Base-by-base conservation (phyloP, 2,329 filamentous ascomycete species). In the Botrytis tulipae region DNA sequence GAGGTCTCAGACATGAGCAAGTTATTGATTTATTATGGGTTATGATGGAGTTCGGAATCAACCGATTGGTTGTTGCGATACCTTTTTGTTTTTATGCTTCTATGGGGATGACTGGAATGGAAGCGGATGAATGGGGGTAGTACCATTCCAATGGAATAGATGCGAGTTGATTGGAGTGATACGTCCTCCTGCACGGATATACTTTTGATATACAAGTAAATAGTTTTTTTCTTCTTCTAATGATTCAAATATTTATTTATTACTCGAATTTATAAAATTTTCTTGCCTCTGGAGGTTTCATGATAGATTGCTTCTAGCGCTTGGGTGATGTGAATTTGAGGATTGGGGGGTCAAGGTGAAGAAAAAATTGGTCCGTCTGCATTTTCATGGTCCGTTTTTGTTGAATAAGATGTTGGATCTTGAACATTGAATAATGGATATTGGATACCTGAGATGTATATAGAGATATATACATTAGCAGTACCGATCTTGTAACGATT, bases 51-150 rank as follows among this genome's bases (percentile, higher is more conserved):
- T 68, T 57, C 14, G 48, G 48, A 29, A 54, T 40, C 25, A 54
- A 22, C 46, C 25, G 16, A 37, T 57, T 29, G 65, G 46, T 54
- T 68, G 35, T 57, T 54, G 35, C 65, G 65, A 68, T 68, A 68
- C 65, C 65, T 57, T 54, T 68, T 68, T 68, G 46, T 54, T 63
- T 68, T 68, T 68, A 37, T 29, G 7, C 16, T 54, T 67, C 35
- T 66, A 61, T 18, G 44, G 4, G 46, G 44, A 44, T 29, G 22
- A 25, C 18, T 40, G 46, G 32, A 37, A n/a, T 48, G 63, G 8
- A 10, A 51, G n/a, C n/a, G n/a, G n/a, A 9, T 29, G 51, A 57
- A 57, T 57, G n/a, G 51, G n/a, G n/a, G 6, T n/a, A 54, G 3
- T 18, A 16, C 14, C n/a, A 57, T 57, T 9, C 14, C 18, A 14